phyloP scores from a whole-genome alignment of 345 rosid species.

The Citrus mangshanensis region DNA sequence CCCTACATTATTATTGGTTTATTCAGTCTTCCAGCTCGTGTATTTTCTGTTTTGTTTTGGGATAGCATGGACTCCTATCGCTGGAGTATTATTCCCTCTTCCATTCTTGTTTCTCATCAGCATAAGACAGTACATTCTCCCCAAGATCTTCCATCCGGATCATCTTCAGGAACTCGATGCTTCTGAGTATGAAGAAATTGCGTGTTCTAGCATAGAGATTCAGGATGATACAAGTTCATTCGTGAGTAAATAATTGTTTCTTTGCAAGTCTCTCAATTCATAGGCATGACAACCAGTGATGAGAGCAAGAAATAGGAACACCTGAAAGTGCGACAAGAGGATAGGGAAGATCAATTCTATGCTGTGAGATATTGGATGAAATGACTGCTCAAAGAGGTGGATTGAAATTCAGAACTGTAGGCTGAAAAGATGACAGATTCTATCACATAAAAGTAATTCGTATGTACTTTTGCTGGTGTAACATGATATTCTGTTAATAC shows the following conservation, averaged over 20 bases:
- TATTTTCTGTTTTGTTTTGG: constrained; percentile 67
- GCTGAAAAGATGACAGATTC: constrained; percentile 48
- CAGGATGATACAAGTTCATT: not conserved
- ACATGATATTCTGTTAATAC: not conserved
- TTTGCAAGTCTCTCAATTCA: constrained; percentile 4
- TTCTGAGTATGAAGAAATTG: constrained; percentile 67
- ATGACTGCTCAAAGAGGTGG: constrained; percentile 82
- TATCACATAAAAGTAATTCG: constrained; percentile 20
- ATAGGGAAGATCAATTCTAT: constrained; percentile 44
- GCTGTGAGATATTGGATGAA: constrained; percentile 74
- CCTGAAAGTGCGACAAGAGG: constrained; percentile 15
- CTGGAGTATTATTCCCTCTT: constrained; percentile 69
- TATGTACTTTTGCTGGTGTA: not conserved
- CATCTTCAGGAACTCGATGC: constrained; percentile 78
- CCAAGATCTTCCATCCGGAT: constrained; percentile 50
- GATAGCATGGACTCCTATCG: constrained; percentile 81
- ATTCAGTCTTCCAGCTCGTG: constrained; percentile 59
- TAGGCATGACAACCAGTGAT: constrained; percentile 9
- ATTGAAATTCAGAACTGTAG: constrained; percentile 58
- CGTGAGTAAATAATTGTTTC: not conserved
- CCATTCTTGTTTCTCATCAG: constrained; percentile 69
- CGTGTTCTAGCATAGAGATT: not conserved
- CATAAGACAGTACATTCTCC: constrained; percentile 63
- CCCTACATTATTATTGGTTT: constrained; percentile 56
- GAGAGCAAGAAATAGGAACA: constrained; percentile 34